A percentile compares a stretch with the other conserved stretches of the same genome.
phyloP scores from a whole-genome alignment of 805 yeast species.

The Yarrowia bubula region DNA sequence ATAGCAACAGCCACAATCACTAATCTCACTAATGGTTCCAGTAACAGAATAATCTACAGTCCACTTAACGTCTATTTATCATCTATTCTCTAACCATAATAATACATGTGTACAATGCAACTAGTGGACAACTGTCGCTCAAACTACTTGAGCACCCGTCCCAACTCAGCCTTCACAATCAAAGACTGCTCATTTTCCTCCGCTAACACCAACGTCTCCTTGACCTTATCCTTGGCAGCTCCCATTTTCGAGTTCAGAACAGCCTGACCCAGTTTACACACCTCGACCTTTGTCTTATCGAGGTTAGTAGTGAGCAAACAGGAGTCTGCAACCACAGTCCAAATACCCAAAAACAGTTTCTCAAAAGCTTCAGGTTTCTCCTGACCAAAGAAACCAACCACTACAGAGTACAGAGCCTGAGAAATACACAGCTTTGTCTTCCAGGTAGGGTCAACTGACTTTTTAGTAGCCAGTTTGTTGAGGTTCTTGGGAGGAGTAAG shows the following conservation, averaged over 20 bases:
- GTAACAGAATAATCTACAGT: no score
- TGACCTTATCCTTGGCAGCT: constrained; percentile 5
- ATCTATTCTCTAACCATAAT: not conserved
- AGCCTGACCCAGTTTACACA: constrained; percentile 19
- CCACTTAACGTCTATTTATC: no score
- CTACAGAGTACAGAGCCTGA: constrained; percentile 9
- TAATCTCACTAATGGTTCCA: no score
- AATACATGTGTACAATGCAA: not conserved
- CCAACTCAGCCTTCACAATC: constrained; percentile 23
- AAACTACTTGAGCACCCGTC: not conserved
- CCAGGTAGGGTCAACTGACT: constrained; percentile 15
- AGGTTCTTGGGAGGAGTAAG: constrained; percentile 11
- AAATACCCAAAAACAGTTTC: not conserved
- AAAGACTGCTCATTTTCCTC: constrained; percentile 19
- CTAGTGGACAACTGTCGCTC: no score
- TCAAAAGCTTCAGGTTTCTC: not conserved
- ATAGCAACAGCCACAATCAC: no score
- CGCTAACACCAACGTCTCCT: not conserved
- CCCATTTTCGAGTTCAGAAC: constrained; percentile 14
- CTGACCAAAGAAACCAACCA: constrained; percentile 16
- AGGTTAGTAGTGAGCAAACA: constrained; percentile 1
- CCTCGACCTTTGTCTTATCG: constrained; percentile 23
- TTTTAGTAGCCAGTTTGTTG: constrained; percentile 9
- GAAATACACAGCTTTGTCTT: constrained; percentile 6
- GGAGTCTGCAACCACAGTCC: not conserved